phyloP scores from a whole-genome alignment of 192 early-diverging fungal genomes.

The Entrophospora sp. region DNA sequence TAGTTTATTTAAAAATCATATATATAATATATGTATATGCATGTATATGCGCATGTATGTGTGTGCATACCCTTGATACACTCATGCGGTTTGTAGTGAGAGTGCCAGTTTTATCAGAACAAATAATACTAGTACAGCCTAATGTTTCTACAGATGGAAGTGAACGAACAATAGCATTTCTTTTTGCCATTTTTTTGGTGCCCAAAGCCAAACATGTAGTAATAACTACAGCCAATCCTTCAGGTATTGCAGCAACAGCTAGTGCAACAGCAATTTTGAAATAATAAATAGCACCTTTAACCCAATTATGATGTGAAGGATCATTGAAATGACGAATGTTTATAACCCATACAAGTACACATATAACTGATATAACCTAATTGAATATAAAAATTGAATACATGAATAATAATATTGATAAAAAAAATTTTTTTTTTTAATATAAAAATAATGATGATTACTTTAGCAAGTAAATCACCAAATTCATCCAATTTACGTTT shows the following conservation, averaged over 20 bases:
- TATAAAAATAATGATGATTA: conserved; percentile 35
- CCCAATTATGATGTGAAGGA: conserved; percentile 73
- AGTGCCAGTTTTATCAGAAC: conserved; percentile 89
- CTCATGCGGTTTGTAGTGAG: conserved; percentile 98
- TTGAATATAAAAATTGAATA: conserved; percentile 33
- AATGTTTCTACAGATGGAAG: conserved; percentile 85
- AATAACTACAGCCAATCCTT: conserved; percentile 71
- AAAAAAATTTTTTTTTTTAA: neutral
- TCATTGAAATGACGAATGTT: conserved; percentile 95
- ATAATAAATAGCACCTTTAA: conserved; percentile 35
- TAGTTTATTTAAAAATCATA: too few relatives aligned
- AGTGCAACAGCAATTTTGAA: conserved; percentile 50
- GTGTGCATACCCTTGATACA: conserved; percentile 58
- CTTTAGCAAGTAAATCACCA: conserved; percentile 78
- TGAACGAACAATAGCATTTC: conserved; percentile 68
- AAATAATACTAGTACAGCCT: conserved; percentile 56
- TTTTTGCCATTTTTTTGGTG: conserved; percentile 63
- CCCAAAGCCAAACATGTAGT: conserved; percentile 68
- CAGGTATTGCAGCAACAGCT: conserved; percentile 70
- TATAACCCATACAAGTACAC: conserved; percentile 71
- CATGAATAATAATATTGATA: conserved; percentile 18
- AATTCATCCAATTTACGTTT: conserved; percentile 95
- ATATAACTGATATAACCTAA: conserved; percentile 71
- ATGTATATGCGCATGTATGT: too few relatives aligned
- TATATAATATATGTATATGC: too few relatives aligned